Percentiles rank a stretch among this genome's conserved stretches.
Conservation (phyloP, 2,329 filamentous ascomycete genomes). For the Ceratocystis huliohia region DNA sequence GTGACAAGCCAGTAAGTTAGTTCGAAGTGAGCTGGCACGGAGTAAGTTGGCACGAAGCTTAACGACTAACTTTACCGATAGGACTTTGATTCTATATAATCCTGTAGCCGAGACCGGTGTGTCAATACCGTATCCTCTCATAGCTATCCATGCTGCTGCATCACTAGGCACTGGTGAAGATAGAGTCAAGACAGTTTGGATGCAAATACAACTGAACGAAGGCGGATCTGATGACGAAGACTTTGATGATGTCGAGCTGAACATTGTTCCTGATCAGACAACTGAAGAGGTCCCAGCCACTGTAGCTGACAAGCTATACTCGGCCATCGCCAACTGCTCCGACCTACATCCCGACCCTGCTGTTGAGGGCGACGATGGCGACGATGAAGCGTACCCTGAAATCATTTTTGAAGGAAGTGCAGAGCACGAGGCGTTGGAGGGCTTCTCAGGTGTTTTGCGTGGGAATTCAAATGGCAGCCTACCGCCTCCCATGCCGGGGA, state of each 20-base stretch:
- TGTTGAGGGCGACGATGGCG: conserved; percentile 45
- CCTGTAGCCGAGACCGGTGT: conserved; percentile 44
- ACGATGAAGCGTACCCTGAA: conserved; percentile 32
- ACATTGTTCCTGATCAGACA: conserved; percentile 41
- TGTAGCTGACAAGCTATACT: conserved; percentile 41
- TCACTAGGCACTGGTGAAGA: conserved; percentile 29
- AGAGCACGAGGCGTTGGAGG: conserved; percentile 43
- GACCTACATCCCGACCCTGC: conserved; percentile 62
- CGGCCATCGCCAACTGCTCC: conserved; percentile 60
- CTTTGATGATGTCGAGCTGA: conserved; percentile 57
- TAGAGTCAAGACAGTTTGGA: conserved; percentile 43
- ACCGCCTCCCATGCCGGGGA: conserved; percentile 58
- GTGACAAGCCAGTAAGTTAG: conserved; percentile 44
- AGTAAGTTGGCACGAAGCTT: neutral
- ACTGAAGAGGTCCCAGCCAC: conserved; percentile 23
- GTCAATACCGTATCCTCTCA: conserved; percentile 59
- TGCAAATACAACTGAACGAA: conserved; percentile 54
- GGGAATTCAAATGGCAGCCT: conserved; percentile 39
- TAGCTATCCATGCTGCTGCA: conserved; percentile 64
- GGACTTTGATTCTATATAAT: conserved; percentile 50
- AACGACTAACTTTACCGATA: conserved; percentile 20
- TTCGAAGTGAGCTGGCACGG: neutral
- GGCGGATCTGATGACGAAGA: conserved; percentile 40
- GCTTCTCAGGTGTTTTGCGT: conserved; percentile 42
- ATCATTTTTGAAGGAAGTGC: conserved; percentile 43